Percentiles rank a stretch among this genome's conserved stretches.
Conservation (phyloP, 2,329 filamentous ascomycete genomes). For the Aureobasidium musti region DNA sequence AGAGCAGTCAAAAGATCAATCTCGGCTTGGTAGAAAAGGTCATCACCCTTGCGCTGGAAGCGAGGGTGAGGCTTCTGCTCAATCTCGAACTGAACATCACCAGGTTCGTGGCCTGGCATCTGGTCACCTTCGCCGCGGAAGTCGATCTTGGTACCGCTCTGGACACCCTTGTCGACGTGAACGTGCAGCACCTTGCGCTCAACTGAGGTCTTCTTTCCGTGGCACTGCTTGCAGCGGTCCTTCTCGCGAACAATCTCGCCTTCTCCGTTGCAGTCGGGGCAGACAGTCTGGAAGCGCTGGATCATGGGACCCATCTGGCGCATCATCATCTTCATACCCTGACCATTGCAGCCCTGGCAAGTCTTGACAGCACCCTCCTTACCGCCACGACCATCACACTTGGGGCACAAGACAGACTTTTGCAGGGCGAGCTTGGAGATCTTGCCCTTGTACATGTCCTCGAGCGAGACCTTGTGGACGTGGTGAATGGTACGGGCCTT, state of each 20-base stretch:
- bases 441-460: conserved; percentile 98
- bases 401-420: conserved; percentile 94
- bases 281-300: conserved; percentile 98
- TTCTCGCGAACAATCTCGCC: conserved; percentile 96
- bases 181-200: conserved; percentile 98
- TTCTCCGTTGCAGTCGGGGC: conserved; percentile 96
- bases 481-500: conserved; percentile 97
- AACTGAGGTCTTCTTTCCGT: conserved; percentile 95
- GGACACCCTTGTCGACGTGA: conserved; percentile 92
- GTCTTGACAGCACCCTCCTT: conserved; percentile 98
- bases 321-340: conserved; percentile 99
- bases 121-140: conserved; percentile 98
- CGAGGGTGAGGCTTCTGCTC: conserved; percentile 97
- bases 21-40: conserved; percentile 91
- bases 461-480: conserved; percentile 95
- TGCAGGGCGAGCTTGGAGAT: conserved; percentile 95
- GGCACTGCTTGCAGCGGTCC: conserved; percentile 95
- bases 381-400: conserved; percentile 90
- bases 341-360: conserved; percentile 85
- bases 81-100: conserved; percentile 98
- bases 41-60: conserved; percentile 95
- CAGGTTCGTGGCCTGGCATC: conserved; percentile 85
- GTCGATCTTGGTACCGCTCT: conserved; percentile 92
- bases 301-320: conserved; percentile 99
- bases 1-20: conserved; percentile 95